phyloP scores from a whole-genome alignment of 2,329 filamentous ascomycete genomes.

The Fusarium marasasianum region DNA sequence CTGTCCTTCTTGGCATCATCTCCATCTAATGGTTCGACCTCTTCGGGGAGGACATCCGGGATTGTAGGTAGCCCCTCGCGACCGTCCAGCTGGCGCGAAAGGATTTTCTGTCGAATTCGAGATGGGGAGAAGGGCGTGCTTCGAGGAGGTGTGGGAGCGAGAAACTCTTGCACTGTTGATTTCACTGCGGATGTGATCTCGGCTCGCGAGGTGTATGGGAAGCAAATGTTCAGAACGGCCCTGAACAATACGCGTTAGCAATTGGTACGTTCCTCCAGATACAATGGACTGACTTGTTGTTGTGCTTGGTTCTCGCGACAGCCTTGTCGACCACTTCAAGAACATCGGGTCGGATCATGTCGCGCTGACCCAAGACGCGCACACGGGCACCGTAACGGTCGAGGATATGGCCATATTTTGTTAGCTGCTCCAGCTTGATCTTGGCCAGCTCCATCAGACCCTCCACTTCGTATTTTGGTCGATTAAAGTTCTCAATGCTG shows the following conservation, averaged over 20 bases:
- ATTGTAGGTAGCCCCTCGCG: constrained; percentile 60
- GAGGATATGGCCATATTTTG: constrained; percentile 91
- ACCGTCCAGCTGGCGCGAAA: constrained; percentile 69
- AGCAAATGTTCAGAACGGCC: constrained; percentile 87
- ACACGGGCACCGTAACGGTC: constrained; percentile 92
- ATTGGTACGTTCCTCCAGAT: background rate
- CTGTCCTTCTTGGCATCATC: constrained; percentile 54
- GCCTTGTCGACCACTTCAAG: constrained; percentile 87
- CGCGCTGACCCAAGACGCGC: constrained; percentile 83
- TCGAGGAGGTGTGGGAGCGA: constrained; percentile 71
- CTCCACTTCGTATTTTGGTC: constrained; percentile 95
- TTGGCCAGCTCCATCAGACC: constrained; percentile 98
- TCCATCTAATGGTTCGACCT: constrained; percentile 53
- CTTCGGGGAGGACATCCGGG: constrained; percentile 58
- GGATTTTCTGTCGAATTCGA: constrained; percentile 86
- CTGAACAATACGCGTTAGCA: constrained; percentile 46
- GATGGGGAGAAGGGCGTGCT: constrained; percentile 85
- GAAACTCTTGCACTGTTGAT: constrained; percentile 87
- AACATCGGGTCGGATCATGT: constrained; percentile 87
- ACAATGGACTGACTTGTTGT: constrained; percentile 70
- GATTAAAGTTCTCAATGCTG: constrained; percentile 98
- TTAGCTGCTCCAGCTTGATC: constrained; percentile 89
- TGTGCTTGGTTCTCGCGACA: constrained; percentile 85
- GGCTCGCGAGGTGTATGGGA: constrained; percentile 94
- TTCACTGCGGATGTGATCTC: constrained; percentile 93